These are phyloP conservation scores for Fusarium sp. DNA, from an alignment of 2,329 filamentous ascomycete genomes.

Conservation along the genomic window DNA sequence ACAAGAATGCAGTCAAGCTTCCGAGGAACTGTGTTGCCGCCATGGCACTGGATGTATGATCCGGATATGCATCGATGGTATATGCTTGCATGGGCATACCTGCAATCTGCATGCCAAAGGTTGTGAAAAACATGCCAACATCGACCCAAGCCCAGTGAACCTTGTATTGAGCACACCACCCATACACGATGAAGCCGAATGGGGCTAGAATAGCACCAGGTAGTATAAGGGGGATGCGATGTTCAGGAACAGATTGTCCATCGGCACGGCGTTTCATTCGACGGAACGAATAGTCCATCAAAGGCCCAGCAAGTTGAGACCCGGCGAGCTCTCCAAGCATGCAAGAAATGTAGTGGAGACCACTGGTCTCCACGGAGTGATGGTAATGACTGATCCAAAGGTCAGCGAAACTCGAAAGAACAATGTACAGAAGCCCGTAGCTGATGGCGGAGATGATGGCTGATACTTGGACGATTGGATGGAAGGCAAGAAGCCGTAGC, in stretches of 20 bases:
- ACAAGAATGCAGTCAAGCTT: slow-evolving; percentile 60
- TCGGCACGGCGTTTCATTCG: slow-evolving; percentile 32
- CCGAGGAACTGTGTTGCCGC: slow-evolving; percentile 59
- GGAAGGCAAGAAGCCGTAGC: slow-evolving; percentile 65
- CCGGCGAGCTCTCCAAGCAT: slow-evolving; percentile 72
- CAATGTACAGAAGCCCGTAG: slow-evolving; percentile 73
- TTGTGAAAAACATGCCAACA: slow-evolving; percentile 47
- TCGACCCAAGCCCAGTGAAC: slow-evolving; percentile 55
- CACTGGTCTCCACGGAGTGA: slow-evolving; percentile 67
- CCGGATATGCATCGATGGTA: slow-evolving; percentile 58
- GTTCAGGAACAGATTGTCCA: slow-evolving; percentile 35
- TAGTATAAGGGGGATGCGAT: slow-evolving; percentile 42
- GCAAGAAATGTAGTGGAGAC: slow-evolving; percentile 73
- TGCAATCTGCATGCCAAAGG: slow-evolving; percentile 48
- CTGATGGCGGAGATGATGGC: slow-evolving; percentile 67
- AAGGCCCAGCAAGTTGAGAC: slow-evolving; percentile 57
- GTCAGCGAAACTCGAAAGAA: slow-evolving; percentile 70
- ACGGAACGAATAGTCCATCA: slow-evolving; percentile 56
- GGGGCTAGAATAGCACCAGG: slow-evolving; percentile 57
- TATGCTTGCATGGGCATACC: slow-evolving; percentile 52
- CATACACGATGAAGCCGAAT: slow-evolving; percentile 55
- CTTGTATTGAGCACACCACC: slow-evolving; percentile 54
- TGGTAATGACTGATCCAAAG: slow-evolving; percentile 68
- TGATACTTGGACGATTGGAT: slow-evolving; percentile 70
- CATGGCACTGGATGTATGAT: slow-evolving; percentile 60